Percentiles rank a stretch among this genome's conserved stretches.
These are phyloP conservation scores for Achlya hypogyna DNA, from an alignment of 352 stramenopile genomes.

Conservation along the genomic window DNA sequence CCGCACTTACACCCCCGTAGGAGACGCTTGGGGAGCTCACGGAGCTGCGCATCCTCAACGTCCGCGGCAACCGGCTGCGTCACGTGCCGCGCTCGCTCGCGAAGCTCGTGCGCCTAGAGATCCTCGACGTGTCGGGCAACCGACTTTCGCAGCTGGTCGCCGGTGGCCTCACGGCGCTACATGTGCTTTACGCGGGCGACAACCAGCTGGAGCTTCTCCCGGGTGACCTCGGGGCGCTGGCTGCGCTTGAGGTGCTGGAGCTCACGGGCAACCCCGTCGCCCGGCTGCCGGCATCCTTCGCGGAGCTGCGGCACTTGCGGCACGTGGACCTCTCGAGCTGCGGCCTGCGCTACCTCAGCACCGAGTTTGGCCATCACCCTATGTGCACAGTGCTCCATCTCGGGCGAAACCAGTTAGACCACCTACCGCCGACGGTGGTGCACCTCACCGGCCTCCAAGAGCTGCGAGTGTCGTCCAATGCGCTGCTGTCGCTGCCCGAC, in stretches of 20 bases:
- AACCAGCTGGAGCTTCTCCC: slow-evolving; percentile 36
- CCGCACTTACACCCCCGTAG: not conserved
- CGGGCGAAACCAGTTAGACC: slow-evolving; percentile 16
- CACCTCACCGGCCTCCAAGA: slow-evolving; percentile 18
- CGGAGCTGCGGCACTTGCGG: slow-evolving; percentile 41
- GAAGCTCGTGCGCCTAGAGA: slow-evolving; percentile 30
- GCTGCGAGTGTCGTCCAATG: slow-evolving; percentile 57
- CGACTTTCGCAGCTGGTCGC: not conserved
- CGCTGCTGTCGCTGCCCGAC: slow-evolving; percentile 39
- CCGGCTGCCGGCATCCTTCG: slow-evolving; percentile 34
- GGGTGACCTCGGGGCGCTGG: slow-evolving; percentile 23
- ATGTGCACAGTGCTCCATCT: slow-evolving; percentile 4
- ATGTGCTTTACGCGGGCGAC: slow-evolving; percentile 29
- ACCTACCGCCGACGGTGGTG: slow-evolving; percentile 12
- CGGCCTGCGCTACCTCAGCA: slow-evolving; percentile 9
- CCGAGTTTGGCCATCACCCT: slow-evolving; percentile 5
- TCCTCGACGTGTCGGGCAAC: slow-evolving; percentile 25
- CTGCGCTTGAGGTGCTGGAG: slow-evolving; percentile 27
- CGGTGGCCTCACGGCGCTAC: slow-evolving; percentile 18
- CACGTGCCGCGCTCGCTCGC: slow-evolving; percentile 27
- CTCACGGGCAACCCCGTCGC: slow-evolving; percentile 41
- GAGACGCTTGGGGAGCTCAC: slow-evolving; percentile 41
- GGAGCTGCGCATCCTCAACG: slow-evolving; percentile 39
- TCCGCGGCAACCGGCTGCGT: slow-evolving; percentile 42
- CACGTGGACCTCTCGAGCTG: slow-evolving; percentile 25